Percentiles rank a stretch among this genome's conserved stretches.
phyloP scores from a whole-genome alignment of 1,139 yeast species.

The Wickerhamomyces sp. region DNA sequence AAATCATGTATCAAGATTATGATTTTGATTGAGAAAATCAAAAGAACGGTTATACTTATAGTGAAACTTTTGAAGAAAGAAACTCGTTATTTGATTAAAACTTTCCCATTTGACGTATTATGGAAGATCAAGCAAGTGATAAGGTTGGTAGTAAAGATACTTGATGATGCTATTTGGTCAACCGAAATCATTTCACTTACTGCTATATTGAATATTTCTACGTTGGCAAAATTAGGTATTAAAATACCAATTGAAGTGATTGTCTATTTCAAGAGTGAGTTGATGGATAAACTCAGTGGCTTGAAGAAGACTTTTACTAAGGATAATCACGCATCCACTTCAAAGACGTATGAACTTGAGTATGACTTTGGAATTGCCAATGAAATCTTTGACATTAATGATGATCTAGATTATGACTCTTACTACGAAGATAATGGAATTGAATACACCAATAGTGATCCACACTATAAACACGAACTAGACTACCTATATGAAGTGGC shows the following conservation, averaged over 20 bases:
- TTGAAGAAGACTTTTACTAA: not conserved
- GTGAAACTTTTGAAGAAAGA: constrained; percentile 12
- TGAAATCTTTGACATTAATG: constrained; percentile 7
- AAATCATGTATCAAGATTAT: constrained; percentile 17
- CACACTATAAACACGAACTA: constrained; percentile 1
- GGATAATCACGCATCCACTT: not conserved
- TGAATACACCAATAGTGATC: constrained; percentile 1
- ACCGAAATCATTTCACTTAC: constrained; percentile 12
- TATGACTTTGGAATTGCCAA: not conserved
- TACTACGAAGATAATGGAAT: constrained; percentile 1
- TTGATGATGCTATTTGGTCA: constrained; percentile 18
- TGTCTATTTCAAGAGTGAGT: constrained; percentile 12
- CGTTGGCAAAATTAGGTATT: constrained; percentile 10
- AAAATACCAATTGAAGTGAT: constrained; percentile 14
- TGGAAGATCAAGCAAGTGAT: constrained; percentile 16
- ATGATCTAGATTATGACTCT: not conserved
- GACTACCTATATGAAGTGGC: constrained; percentile 2
- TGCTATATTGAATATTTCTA: constrained; percentile 12
- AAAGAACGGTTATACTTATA: constrained; percentile 13
- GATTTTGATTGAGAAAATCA: constrained; percentile 19
- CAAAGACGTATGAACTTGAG: not conserved
- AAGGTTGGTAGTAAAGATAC: constrained; percentile 13
- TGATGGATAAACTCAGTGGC: constrained; percentile 13
- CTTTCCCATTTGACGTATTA: constrained; percentile 16
- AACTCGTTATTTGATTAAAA: constrained; percentile 10